Conservation (phyloP, 139 green algal species). For the Mesostigma viride region DNA sequence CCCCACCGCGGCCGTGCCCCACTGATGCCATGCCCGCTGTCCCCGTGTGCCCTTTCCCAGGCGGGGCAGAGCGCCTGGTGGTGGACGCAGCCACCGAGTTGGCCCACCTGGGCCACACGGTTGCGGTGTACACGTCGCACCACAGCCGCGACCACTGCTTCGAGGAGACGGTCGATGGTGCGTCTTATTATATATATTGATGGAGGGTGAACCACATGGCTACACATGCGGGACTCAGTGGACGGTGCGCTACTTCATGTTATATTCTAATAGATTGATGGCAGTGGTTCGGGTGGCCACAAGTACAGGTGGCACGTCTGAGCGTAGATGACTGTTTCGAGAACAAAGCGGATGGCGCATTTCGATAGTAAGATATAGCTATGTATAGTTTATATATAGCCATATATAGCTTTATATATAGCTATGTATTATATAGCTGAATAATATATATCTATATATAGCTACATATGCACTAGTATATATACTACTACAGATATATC, state of each 20-base stretch:
- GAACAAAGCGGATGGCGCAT: background rate
- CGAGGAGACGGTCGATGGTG: slow-evolving; percentile 60
- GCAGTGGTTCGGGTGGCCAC: too few species aligned
- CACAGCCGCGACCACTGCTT: slow-evolving; percentile 79
- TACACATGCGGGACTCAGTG: background rate
- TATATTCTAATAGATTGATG: too few species aligned
- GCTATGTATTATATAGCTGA: too few species aligned
- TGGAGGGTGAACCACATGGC: background rate
- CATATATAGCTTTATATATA: too few species aligned
- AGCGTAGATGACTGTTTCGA: background rate
- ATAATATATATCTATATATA: too few species aligned
- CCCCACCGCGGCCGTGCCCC: too few species aligned
- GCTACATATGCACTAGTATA: too few species aligned
- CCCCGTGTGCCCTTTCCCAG: slow-evolving; percentile 18
- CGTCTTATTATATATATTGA: background rate
- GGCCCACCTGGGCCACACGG: slow-evolving; percentile 49
- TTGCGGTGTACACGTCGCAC: slow-evolving; percentile 76
- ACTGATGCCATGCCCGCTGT: too few species aligned
- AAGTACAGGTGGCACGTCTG: background rate
- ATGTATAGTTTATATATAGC: too few species aligned
- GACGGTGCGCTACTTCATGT: too few species aligned
- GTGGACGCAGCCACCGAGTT: slow-evolving; percentile 89
- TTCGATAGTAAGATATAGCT: too few species aligned
- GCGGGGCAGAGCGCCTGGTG: slow-evolving; percentile 85
- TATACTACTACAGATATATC: too few species aligned